Evolutionary conservation across 768 basidiomycete genomes (phyloP).

Genomic region (Rhodotorula kratochvilovae): DNA sequence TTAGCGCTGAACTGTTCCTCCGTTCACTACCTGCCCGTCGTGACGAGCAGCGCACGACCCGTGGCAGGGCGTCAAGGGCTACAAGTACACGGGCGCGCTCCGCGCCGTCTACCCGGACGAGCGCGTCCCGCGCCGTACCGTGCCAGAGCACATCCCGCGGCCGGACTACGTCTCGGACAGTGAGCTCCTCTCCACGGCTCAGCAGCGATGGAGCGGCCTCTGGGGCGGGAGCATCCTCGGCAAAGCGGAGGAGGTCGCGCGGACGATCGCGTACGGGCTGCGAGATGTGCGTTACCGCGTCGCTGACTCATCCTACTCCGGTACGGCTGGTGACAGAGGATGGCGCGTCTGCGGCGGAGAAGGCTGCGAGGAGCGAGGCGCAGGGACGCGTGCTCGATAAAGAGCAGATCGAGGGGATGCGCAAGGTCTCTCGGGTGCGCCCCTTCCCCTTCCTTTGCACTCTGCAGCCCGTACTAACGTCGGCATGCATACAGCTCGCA

Average conservation of each 20-base stretch:
- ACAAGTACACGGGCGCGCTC: constrained; percentile 46
- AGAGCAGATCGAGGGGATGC: constrained; percentile 86
- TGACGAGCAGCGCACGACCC: constrained; percentile 35
- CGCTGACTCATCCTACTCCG: neutral
- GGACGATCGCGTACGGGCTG: constrained; percentile 7
- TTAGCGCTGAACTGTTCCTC: neutral
- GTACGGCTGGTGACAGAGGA: constrained; percentile 35
- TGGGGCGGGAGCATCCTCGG: constrained; percentile 6
- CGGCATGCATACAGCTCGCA: constrained; percentile 58
- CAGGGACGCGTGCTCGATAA: constrained; percentile 56
- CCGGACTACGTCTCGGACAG: constrained; percentile 83
- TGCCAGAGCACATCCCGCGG: constrained; percentile 76
- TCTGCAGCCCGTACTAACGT: neutral
- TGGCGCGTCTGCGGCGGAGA: constrained; percentile 30
- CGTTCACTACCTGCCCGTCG: neutral
- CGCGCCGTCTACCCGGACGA: constrained; percentile 53
- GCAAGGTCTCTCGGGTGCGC: constrained; percentile 74
- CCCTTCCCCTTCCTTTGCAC: neutral
- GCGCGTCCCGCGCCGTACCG: constrained; percentile 62
- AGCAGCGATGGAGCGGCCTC: constrained; percentile 5
- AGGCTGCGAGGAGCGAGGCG: constrained; percentile 50
- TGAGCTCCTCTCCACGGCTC: constrained; percentile 49
- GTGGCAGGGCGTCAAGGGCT: constrained; percentile 5
- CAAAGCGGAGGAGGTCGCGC: constrained; percentile 25
- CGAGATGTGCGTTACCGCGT: no score